Conservation (phyloP, 179 eudicot species). For the Dionaea muscipula region DNA sequence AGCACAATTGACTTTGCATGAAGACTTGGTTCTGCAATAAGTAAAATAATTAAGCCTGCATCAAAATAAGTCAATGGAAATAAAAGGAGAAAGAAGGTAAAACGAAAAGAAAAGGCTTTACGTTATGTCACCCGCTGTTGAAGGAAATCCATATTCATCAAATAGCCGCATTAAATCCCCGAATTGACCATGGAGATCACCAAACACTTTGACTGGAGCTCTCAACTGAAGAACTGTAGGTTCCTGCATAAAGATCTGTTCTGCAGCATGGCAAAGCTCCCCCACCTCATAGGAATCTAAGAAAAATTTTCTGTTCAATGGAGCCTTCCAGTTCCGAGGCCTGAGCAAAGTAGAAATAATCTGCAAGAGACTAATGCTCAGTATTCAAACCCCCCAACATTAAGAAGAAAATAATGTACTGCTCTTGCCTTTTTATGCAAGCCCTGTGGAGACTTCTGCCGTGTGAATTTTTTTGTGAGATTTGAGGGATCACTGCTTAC, state of each 20-base stretch:
- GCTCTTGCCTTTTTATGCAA: conserved; percentile 80
- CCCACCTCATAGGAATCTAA: conserved; percentile 92
- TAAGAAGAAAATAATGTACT: not conserved
- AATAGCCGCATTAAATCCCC: conserved; percentile 90
- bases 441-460: conserved; percentile 84
- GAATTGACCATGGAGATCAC: conserved; percentile 96
- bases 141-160: conserved; percentile 96
- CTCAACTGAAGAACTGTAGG: conserved; percentile 81
- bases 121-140: conserved; percentile 94
- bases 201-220: conserved; percentile 93
- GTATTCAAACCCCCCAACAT: not conserved
- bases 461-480: conserved; percentile 45
- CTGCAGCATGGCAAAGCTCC: conserved; percentile 97
- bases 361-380: conserved; percentile 30
- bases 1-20: no score
- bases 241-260: conserved; percentile 84
- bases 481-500: conserved; percentile 43
- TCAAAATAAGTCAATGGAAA: conserved; percentile 1
- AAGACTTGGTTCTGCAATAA: no score
- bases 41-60: not conserved
- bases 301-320: conserved; percentile 76
- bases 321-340: conserved; percentile 92
- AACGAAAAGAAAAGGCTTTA: conserved; percentile 16
- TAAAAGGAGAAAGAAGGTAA: not conserved
- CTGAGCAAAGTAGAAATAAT: conserved; percentile 74